Percentiles rank a stretch among this genome's conserved stretches.
phyloP scores from a whole-genome alignment of 768 basidiomycete genomes.

The Rhizopogon salebrosus region DNA sequence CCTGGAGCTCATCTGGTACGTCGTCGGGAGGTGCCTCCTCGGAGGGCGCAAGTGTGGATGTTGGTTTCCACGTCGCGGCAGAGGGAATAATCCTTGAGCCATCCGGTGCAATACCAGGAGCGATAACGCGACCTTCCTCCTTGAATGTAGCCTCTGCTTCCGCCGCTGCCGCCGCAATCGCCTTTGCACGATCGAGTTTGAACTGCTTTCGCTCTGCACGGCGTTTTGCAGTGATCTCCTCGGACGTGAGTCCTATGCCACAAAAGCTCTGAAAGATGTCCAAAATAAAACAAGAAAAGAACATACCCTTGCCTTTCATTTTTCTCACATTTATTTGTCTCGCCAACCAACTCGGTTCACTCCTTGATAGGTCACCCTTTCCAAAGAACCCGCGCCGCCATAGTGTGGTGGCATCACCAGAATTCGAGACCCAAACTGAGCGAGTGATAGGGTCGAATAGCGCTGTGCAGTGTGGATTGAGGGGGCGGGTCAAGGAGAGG shows the following conservation, averaged over 20 bases:
- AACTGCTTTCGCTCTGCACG: slow-evolving; percentile 87
- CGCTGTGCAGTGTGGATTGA: slow-evolving; percentile 74
- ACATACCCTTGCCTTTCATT: slow-evolving; percentile 53
- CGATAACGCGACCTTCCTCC: slow-evolving; percentile 58
- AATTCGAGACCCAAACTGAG: slow-evolving; percentile 81
- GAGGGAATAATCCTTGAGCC: slow-evolving; percentile 55
- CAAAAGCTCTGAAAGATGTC: background rate
- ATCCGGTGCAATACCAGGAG: slow-evolving; percentile 52
- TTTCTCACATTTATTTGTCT: slow-evolving; percentile 62
- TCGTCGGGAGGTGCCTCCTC: slow-evolving; percentile 20
- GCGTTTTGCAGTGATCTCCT: slow-evolving; percentile 86
- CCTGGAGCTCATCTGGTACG: slow-evolving; percentile 29
- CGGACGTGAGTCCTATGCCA: slow-evolving; percentile 69
- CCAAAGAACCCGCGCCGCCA: slow-evolving; percentile 96
- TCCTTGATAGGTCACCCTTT: slow-evolving; percentile 90
- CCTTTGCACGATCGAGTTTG: slow-evolving; percentile 87
- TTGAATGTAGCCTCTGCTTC: slow-evolving; percentile 76
- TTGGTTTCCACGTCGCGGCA: slow-evolving; percentile 74
- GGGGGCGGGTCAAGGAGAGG: slow-evolving; percentile 49
- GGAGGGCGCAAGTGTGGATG: slow-evolving; percentile 18
- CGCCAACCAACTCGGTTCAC: slow-evolving; percentile 91
- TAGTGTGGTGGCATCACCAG: slow-evolving; percentile 58
- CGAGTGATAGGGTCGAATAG: slow-evolving; percentile 72
- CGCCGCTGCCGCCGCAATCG: slow-evolving; percentile 76
- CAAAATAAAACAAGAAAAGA: background rate